phyloP scores from a whole-genome alignment of 192 early-diverging fungal genomes.

The Polychytrium aggregatum region DNA sequence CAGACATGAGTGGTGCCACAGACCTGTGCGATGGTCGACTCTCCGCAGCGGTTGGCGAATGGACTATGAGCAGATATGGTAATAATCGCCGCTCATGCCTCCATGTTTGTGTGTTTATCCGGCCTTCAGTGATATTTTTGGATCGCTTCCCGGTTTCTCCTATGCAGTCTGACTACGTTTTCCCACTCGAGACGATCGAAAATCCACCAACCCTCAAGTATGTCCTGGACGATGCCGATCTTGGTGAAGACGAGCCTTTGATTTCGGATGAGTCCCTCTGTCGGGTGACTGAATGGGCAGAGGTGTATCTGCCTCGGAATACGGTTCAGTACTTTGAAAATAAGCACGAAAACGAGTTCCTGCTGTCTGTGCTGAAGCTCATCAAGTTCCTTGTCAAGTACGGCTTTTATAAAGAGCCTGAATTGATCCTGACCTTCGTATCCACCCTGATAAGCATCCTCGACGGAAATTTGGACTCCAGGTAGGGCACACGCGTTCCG shows the following conservation, averaged over 20 bases:
- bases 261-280: too few relatives aligned
- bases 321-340: neutral
- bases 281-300: slow-evolving; percentile 1
- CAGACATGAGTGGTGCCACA: too few relatives aligned
- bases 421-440: slow-evolving; percentile 4
- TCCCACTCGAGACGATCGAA: slow-evolving; percentile 4
- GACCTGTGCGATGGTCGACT: too few relatives aligned
- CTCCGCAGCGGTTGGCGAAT: too few relatives aligned
- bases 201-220: slow-evolving; percentile 3
- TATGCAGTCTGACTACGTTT: slow-evolving; percentile 7
- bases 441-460: slow-evolving; percentile 9
- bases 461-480: too few relatives aligned
- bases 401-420: slow-evolving; percentile 7
- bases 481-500: too few relatives aligned
- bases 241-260: too few relatives aligned
- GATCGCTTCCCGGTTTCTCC: slow-evolving; percentile 12
- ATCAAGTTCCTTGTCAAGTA: slow-evolving; percentile 6
- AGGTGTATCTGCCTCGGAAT: too few relatives aligned
- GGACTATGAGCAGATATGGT: too few relatives aligned
- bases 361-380: slow-evolving; percentile 9
- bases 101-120: too few relatives aligned
- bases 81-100: too few relatives aligned
- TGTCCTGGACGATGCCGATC: too few relatives aligned
- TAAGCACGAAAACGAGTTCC: slow-evolving; percentile 2
- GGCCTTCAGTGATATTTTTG: slow-evolving; percentile 18